phyloP scores from a whole-genome alignment of 73 alveolate genomes.

The Tetrahymena borealis region DNA sequence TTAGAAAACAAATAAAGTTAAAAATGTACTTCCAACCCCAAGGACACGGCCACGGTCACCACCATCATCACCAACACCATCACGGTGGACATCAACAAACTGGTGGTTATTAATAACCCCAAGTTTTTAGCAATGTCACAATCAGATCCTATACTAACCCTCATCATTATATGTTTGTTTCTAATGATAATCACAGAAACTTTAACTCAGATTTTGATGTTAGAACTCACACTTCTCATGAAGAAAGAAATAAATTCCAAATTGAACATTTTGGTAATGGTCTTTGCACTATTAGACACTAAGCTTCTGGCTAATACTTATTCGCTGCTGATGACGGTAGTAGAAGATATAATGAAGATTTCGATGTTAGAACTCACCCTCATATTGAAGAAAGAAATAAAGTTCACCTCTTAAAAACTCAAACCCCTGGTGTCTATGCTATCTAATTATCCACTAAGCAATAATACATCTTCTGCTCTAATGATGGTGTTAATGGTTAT shows the following conservation, averaged over 20 bases:
- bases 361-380: constrained; percentile 30
- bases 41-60: neutral
- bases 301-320: neutral
- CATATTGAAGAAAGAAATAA: constrained; percentile 25
- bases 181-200: neutral
- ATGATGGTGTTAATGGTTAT: constrained; percentile 16
- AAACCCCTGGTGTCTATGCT: neutral
- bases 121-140: neutral
- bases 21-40: neutral
- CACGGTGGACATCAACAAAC: neutral
- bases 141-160: constrained; percentile 22
- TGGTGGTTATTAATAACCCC: neutral
- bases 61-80: neutral
- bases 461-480: constrained; percentile 29
- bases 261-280: constrained; percentile 10
- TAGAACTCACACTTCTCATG: neutral
- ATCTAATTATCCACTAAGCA: constrained; percentile 5
- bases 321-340: constrained; percentile 13
- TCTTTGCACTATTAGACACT: constrained; percentile 5
- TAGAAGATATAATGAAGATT: neutral
- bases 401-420: neutral
- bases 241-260: neutral
- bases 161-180: neutral
- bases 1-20: neutral
- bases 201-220: neutral